Conservation (phyloP, 345 rosid species). For the Sonneratia caseolaris region DNA sequence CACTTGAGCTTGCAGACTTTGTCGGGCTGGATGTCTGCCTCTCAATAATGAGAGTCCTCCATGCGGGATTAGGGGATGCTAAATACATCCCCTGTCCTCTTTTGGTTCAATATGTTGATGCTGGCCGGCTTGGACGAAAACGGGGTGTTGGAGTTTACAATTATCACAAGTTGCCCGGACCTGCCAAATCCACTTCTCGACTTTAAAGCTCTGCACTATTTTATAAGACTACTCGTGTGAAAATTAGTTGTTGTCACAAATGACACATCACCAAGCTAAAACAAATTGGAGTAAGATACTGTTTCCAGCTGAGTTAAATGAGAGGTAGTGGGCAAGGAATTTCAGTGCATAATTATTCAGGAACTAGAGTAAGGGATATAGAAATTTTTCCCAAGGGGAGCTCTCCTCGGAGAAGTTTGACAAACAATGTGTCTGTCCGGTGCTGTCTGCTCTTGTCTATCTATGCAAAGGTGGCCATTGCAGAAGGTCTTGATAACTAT, state of each 20-base stretch:
- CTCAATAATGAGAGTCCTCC: constrained; percentile 73
- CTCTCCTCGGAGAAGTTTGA: too few relatives aligned
- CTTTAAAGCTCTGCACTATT: constrained; percentile 27
- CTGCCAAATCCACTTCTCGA: constrained; percentile 25
- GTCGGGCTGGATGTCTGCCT: constrained; percentile 77
- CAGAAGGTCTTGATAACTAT: background rate
- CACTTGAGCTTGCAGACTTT: constrained; percentile 72
- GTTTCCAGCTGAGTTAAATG: background rate
- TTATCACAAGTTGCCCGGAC: constrained; percentile 26
- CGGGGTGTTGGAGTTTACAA: constrained; percentile 68
- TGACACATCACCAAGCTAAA: background rate
- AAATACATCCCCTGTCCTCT: constrained; percentile 79
- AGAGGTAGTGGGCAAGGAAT: background rate
- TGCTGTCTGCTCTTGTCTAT: background rate
- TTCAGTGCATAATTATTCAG: background rate
- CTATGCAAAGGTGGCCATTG: background rate
- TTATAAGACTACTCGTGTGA: background rate
- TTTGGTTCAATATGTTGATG: constrained; percentile 78
- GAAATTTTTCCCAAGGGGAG: too few relatives aligned
- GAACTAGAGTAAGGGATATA: too few relatives aligned
- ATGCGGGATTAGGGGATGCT: constrained; percentile 51
- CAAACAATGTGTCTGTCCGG: background rate
- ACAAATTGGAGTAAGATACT: background rate
- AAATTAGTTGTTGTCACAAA: background rate
- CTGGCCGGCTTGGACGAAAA: constrained; percentile 74